Conservation (phyloP, 2,329 filamentous ascomycete species). For the Paecilomyces dactylethromorphus region DNA sequence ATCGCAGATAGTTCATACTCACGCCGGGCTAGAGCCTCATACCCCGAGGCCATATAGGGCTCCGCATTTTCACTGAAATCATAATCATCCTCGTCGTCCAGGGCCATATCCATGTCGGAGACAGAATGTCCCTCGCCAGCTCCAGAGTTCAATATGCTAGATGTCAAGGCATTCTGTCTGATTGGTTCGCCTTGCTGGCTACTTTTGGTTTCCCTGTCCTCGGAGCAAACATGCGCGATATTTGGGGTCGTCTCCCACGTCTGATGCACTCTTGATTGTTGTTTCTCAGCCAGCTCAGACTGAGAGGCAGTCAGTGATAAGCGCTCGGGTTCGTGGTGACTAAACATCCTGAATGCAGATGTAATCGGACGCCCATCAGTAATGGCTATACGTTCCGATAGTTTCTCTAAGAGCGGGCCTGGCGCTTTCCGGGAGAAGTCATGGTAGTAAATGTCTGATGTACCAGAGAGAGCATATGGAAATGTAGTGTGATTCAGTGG, state of each 20-base stretch:
- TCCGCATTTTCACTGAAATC: slow-evolving; percentile 49
- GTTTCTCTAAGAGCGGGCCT: too few species aligned
- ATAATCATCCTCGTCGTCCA: slow-evolving; percentile 16
- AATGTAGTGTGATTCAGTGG: neutral
- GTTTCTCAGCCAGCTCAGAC: neutral
- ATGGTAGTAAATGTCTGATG: neutral
- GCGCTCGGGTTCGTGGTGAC: neutral
- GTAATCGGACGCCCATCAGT: neutral
- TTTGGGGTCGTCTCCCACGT: neutral
- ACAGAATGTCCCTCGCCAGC: neutral
- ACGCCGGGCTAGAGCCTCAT: slow-evolving; percentile 61
- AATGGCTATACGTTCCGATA: neutral
- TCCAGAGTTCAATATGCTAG: neutral
- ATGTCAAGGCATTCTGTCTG: neutral
- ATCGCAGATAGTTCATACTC: slow-evolving; percentile 47
- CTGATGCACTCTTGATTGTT: neutral
- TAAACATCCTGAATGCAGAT: neutral
- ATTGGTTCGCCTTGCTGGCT: neutral
- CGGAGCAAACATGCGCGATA: neutral
- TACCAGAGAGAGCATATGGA: neutral
- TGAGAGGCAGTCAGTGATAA: neutral
- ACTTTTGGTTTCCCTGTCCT: too few species aligned
- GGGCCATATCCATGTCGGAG: slow-evolving; percentile 42
- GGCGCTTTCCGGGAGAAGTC: neutral
- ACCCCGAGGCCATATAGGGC: slow-evolving; percentile 80